Evolutionary conservation across 1,139 yeast species (phyloP), one percentile per base, ranked within the genome.

Genomic region (Pneumocystis jirovecii): DNA sequence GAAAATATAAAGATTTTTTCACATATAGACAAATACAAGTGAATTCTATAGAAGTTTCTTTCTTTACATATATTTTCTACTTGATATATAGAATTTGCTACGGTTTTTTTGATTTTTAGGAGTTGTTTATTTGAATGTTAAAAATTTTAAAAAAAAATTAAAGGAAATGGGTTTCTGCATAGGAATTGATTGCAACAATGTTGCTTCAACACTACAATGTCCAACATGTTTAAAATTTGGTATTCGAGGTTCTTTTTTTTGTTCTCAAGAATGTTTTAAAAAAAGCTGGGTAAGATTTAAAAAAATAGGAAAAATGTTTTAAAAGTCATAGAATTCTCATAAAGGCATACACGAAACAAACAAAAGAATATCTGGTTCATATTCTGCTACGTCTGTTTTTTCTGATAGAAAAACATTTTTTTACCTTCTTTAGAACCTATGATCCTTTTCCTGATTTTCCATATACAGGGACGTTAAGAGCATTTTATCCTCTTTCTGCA

Each of bases 161-260:
- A n/a, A n/a, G n/a, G n/a, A n/a, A 31, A 60, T 60, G 64, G 25
- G 45, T 61, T 12, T 61, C 25, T 63, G 64, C 2, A 45, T 29
- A 15, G 64, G 64, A 19, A 56, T 61, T n/a, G 87, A 83, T 70
- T 93, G 99, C 78, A 95, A 95, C 44, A 89, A 89, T 72, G 81
- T 80, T 60, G 89, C 96, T 15, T 80, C 81, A 1, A 78, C 81
- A 60, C 79, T 93, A 70, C 90, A 90, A 73, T 93, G 99, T 75
- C 99, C 99, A 0, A 80, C 91, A 17, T 93, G 99, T 76, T 77
- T 93, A 68, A 91, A 93, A 74, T 81, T 81, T 68, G 89, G 85
- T 29, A 72, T 82, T 62, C 78, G 39, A 35, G 66, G 80, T 61
- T 79, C 82, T 65, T 81, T 81, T 34, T 93, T 91, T 76, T 95